phyloP scores from a whole-genome alignment of 2,329 filamentous ascomycete genomes.

The Fusarium sp. region DNA sequence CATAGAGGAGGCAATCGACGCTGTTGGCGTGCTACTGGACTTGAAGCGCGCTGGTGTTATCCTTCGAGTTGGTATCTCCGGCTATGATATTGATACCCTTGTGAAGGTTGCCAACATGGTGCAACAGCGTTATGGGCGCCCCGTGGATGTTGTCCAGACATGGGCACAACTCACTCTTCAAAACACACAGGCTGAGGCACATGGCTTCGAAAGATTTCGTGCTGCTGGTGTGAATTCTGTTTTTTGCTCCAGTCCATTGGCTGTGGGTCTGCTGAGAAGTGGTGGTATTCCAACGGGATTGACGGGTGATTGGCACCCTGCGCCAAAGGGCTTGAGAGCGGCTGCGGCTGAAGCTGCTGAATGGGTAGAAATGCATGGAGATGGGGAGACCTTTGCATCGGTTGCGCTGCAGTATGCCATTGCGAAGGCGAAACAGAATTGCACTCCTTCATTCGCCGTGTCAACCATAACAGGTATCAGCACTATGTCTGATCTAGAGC shows the following conservation, averaged over 20 bases:
- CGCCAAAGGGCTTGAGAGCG: not conserved
- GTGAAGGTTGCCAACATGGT: not conserved
- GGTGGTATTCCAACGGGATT: not conserved
- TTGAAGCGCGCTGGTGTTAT: not conserved
- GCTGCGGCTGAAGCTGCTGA: not conserved
- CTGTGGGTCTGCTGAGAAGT: constrained; percentile 6
- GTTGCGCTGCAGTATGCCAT: constrained; percentile 10
- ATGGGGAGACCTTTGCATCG: not conserved
- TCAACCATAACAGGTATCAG: constrained; percentile 9
- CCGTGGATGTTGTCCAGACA: constrained; percentile 12
- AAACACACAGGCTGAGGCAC: constrained; percentile 2
- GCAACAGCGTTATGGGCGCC: not conserved
- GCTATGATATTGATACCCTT: constrained; percentile 7
- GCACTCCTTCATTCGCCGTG: not conserved
- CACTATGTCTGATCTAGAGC: constrained; percentile 11
- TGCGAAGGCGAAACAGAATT: constrained; percentile 3
- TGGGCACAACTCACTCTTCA: constrained; percentile 23
- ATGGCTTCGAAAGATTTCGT: not conserved
- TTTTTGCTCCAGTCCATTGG: constrained; percentile 2
- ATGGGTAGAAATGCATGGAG: constrained; percentile 10
- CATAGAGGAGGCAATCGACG: not conserved
- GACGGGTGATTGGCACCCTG: constrained; percentile 9
- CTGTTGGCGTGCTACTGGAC: constrained; percentile 6
- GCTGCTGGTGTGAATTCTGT: not conserved
- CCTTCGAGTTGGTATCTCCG: constrained; percentile 11